Conservation (phyloP, 352 stramenopile genomes). For the Pythium brassicae region DNA sequence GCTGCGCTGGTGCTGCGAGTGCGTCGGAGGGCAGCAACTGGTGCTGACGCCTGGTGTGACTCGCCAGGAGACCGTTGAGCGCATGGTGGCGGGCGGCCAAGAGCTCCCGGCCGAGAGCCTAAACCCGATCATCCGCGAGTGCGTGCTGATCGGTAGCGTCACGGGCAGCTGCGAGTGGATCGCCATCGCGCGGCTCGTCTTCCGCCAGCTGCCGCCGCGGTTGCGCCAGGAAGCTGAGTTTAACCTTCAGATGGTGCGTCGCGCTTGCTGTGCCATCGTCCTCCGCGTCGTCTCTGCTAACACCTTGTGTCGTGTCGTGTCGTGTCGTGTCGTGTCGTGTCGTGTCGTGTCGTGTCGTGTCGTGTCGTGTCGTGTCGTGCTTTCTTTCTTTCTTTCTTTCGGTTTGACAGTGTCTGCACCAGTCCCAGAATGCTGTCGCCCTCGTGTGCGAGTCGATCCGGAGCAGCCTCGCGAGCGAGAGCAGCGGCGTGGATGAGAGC, state of each 20-base stretch:
- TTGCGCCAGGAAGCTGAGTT: conserved; percentile 70
- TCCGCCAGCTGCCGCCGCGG: conserved; percentile 45
- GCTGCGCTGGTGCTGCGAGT: not conserved
- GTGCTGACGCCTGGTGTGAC: not conserved
- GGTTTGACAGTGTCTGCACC: conserved; percentile 39
- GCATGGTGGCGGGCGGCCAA: conserved; percentile 33
- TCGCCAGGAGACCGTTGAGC: conserved; percentile 36
- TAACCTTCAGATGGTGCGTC: conserved; percentile 67
- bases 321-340: no score
- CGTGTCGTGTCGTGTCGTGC: no score
- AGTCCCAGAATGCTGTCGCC: conserved; percentile 39
- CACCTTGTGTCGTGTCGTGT: no score
- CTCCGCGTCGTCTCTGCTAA: no score
- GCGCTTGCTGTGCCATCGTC: not conserved
- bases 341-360: no score
- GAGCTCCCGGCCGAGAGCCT: conserved; percentile 39
- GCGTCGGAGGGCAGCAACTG: not conserved
- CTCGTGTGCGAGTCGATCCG: conserved; percentile 51
- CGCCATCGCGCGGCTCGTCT: conserved; percentile 37
- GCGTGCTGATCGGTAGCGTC: conserved; percentile 44
- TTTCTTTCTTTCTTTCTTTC: conserved; percentile 1
- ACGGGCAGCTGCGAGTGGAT: conserved; percentile 46
- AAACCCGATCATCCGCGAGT: conserved; percentile 65
- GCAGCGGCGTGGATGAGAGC: conserved; percentile 5
- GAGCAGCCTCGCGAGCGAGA: conserved; percentile 13